Conservation (phyloP, 805 yeast genomes). For the Saturnispora serradocipensis region DNA sequence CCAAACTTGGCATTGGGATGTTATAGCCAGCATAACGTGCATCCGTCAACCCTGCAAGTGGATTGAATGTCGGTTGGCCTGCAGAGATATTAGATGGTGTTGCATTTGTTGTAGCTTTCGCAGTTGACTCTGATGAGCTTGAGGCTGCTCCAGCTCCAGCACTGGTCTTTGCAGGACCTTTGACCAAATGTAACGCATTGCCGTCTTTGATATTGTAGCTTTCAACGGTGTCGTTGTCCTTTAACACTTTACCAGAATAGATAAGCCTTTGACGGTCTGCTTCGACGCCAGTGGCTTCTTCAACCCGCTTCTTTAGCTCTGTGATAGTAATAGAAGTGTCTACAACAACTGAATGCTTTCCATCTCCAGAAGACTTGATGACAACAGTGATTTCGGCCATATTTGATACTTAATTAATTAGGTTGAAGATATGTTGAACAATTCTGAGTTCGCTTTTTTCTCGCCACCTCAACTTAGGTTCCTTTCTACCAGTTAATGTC, state of each 20-base stretch:
- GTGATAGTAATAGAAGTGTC: slow-evolving; percentile 46
- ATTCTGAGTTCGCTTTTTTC: background rate
- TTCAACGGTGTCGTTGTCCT: slow-evolving; percentile 67
- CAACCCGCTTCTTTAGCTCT: slow-evolving; percentile 60
- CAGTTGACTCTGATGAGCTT: slow-evolving; percentile 18
- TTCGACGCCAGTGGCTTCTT: slow-evolving; percentile 54
- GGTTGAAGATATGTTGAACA: background rate
- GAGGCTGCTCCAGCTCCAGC: slow-evolving; percentile 13
- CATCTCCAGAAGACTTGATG: slow-evolving; percentile 52
- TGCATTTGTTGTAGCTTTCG: slow-evolving; percentile 14
- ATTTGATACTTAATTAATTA: background rate
- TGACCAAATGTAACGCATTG: slow-evolving; percentile 83
- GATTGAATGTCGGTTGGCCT: slow-evolving; percentile 84
- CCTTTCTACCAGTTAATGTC: background rate
- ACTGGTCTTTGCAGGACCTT: slow-evolving; percentile 47
- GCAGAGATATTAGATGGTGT: slow-evolving; percentile 55
- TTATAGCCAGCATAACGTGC: slow-evolving; percentile 90
- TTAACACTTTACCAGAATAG: slow-evolving; percentile 88
- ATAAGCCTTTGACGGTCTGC: slow-evolving; percentile 79
- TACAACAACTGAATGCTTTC: slow-evolving; percentile 60
- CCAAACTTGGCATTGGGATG: slow-evolving; percentile 76
- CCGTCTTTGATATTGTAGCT: slow-evolving; percentile 77
- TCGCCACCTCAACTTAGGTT: background rate
- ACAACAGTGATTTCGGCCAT: slow-evolving; percentile 17
- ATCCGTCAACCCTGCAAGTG: slow-evolving; percentile 85